Evolutionary conservation across 495 filamentous ascomycete species (phyloP).

Genomic region (Xylaria acuta): DNA sequence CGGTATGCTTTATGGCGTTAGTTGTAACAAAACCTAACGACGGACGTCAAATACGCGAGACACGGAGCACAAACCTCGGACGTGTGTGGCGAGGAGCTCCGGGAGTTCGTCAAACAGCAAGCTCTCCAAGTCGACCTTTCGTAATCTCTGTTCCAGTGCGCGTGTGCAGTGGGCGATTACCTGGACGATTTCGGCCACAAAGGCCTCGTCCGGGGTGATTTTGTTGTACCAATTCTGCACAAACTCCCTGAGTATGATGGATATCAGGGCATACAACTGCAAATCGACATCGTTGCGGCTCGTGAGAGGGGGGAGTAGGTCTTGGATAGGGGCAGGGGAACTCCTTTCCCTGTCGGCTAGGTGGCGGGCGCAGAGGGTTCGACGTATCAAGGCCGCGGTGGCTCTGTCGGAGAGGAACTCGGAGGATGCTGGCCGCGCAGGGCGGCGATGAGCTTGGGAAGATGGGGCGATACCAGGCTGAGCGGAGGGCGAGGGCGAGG

Average conservation of each 20-base stretch:
- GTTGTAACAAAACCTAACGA: conserved; percentile 18
- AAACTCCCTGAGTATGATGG: conserved; percentile 85
- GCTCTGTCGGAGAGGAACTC: conserved; percentile 59
- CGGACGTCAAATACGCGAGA: conserved; percentile 1
- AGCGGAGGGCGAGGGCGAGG: conserved; percentile 32
- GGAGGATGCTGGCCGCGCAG: conserved; percentile 36
- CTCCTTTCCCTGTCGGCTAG: conserved; percentile 51
- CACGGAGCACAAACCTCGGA: conserved; percentile 66
- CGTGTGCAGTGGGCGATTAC: conserved; percentile 90
- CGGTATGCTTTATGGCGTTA: conserved; percentile 57
- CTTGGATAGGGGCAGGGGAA: conserved; percentile 63
- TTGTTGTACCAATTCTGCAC: conserved; percentile 91
- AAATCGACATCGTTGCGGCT: conserved; percentile 91
- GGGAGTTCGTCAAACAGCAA: conserved; percentile 90
- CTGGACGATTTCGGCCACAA: conserved; percentile 84
- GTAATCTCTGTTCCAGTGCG: conserved; percentile 81
- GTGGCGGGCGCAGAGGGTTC: conserved; percentile 57
- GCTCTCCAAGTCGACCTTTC: conserved; percentile 80
- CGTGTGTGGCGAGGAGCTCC: conserved; percentile 77
- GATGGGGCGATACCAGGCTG: conserved; percentile 36
- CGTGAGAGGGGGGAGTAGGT: conserved; percentile 87
- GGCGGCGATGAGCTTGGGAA: conserved; percentile 37
- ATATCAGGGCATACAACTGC: conserved; percentile 89
- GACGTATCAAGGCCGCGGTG: conserved; percentile 58
- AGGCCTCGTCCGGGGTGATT: conserved; percentile 86